These are phyloP conservation scores for Eutypella sp. DNA, from an alignment of 2,329 filamentous ascomycete genomes.

Conservation along the genomic window DNA sequence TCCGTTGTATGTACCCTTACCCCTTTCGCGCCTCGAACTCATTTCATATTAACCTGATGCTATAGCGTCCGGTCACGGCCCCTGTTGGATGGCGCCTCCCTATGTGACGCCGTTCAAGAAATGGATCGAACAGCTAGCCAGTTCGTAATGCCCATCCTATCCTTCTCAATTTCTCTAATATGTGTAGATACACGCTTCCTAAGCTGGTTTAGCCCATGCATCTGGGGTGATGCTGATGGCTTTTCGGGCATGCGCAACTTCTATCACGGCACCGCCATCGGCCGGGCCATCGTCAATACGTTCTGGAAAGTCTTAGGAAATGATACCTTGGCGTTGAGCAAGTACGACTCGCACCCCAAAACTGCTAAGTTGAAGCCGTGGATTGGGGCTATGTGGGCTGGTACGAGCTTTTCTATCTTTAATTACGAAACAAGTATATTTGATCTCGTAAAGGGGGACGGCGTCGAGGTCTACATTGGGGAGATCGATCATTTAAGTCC, in stretches of 20 bases:
- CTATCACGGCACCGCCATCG: conserved; percentile 52
- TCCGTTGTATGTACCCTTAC: conserved; percentile 33
- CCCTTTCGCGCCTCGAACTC: neutral
- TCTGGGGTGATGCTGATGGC: conserved; percentile 63
- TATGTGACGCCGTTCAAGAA: conserved; percentile 46
- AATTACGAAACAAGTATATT: conserved; percentile 55
- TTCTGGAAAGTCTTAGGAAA: conserved; percentile 55
- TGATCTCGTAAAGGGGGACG: conserved; percentile 47
- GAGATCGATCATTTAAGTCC: conserved; percentile 45
- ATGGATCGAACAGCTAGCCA: conserved; percentile 45
- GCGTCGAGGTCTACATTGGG: conserved; percentile 50
- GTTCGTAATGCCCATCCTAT: conserved; percentile 24
- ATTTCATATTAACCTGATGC: conserved; percentile 1
- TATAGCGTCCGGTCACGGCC: conserved; percentile 47
- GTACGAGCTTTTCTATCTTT: conserved; percentile 51
- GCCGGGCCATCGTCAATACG: conserved; percentile 47
- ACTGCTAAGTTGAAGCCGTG: conserved; percentile 50
- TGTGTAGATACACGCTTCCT: conserved; percentile 55
- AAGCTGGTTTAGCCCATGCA: conserved; percentile 70
- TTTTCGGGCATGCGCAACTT: conserved; percentile 49
- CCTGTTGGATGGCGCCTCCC: conserved; percentile 46
- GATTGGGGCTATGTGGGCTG: conserved; percentile 47
- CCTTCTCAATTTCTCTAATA: conserved; percentile 1
- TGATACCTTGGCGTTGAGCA: conserved; percentile 50
- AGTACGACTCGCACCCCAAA: conserved; percentile 49